Evolutionary conservation across 371 early-diverging fungal genomes (phyloP).

Genomic region (Syncephalis fuscata): DNA sequence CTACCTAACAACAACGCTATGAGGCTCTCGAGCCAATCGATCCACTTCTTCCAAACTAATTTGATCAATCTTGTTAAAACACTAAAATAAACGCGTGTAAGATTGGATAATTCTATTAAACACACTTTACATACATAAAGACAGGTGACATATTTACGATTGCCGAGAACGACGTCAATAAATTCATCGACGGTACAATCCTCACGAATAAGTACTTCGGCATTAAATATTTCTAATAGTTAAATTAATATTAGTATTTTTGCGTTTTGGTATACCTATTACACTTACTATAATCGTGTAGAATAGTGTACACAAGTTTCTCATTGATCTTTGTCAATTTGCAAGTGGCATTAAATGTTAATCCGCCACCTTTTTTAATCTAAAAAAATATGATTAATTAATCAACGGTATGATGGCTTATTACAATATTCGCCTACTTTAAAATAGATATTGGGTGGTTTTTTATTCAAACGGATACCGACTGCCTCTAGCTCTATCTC

Average conservation of each 20-base stretch:
- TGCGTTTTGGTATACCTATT: neutral
- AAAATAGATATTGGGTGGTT: constrained; percentile 88
- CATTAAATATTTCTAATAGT: constrained; percentile 77
- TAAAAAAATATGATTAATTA: no score
- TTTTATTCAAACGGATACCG: constrained; percentile 92
- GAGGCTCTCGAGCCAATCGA: constrained; percentile 60
- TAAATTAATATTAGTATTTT: neutral
- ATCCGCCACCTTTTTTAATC: constrained; percentile 96
- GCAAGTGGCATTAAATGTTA: constrained; percentile 84
- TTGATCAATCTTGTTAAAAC: constrained; percentile 97
- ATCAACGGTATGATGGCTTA: no score
- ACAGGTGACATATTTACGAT: constrained; percentile 92
- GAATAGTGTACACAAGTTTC: constrained; percentile 81
- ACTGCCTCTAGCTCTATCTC: constrained; percentile 97
- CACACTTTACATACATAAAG: constrained; percentile 56
- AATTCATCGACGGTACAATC: constrained; percentile 97
- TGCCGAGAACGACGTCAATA: constrained; percentile 95
- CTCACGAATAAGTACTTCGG: constrained; percentile 95
- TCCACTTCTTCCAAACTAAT: constrained; percentile 96
- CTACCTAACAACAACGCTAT: constrained; percentile 63
- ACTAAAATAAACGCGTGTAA: constrained; percentile 14
- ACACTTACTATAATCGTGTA: constrained; percentile 80
- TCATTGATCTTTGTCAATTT: constrained; percentile 82
- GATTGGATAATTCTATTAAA: neutral
- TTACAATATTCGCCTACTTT: constrained; percentile 43